Conservation (phyloP, 2,329 filamentous ascomycete genomes). For the Penicillium sp. region DNA sequence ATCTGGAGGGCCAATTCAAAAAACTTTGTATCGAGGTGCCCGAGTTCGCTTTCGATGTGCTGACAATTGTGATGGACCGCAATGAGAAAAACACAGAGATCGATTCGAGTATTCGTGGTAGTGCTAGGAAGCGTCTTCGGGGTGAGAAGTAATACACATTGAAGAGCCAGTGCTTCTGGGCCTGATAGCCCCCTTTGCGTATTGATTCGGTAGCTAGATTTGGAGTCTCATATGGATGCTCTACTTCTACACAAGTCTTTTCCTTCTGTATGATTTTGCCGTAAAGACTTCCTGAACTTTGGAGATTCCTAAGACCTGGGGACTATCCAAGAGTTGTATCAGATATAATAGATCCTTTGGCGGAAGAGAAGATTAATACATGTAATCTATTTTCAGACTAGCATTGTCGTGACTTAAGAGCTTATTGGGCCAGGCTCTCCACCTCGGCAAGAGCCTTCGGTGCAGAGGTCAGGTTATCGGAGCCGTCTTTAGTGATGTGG, state of each 20-base stretch:
- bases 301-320: neutral
- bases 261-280: neutral
- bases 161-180: neutral
- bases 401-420: neutral
- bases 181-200: neutral
- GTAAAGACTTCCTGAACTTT: neutral
- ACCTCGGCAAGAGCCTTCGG: constrained; percentile 72
- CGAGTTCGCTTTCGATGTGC: constrained; percentile 89
- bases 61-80: constrained; percentile 57
- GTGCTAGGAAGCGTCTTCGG: constrained; percentile 41
- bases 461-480: constrained; percentile 79
- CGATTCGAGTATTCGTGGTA: constrained; percentile 36
- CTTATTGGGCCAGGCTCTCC: constrained; percentile 45
- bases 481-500: constrained; percentile 72
- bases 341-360: neutral
- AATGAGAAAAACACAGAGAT: constrained; percentile 44
- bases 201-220: neutral
- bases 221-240: neutral
- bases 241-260: neutral
- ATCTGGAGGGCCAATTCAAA: constrained; percentile 84
- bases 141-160: neutral
- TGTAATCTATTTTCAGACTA: neutral
- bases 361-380: neutral
- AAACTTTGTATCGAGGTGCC: constrained; percentile 83
- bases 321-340: neutral